Evolutionary conservation across 2,329 filamentous ascomycete genomes (phyloP), one percentile per base, ranked within the genome.

Genomic region (Knufia petricola): DNA sequence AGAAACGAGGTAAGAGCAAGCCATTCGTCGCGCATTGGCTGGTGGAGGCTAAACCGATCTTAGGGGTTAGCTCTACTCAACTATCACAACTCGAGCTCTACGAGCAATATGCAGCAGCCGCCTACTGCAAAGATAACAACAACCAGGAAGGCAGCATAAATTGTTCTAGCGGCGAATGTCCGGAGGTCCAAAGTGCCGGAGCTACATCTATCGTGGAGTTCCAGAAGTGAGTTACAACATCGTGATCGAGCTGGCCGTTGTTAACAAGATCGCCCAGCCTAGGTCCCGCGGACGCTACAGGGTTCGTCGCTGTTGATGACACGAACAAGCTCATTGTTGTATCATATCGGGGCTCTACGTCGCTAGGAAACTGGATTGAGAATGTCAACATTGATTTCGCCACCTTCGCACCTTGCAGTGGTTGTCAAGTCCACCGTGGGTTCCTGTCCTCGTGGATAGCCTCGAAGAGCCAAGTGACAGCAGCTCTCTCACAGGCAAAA

Each of bases 31-130:
- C n/a, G 24, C 13, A 9, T 7, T 3, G 24, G 15, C 12, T 12
- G 6, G 8, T 4, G 8, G 21, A 7, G 7, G 13, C 44, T 47
- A 12, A 47, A 32, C 4, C 7, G 21, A 9, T 15, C 17, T 10
- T 12, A 38, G 34, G 10, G 4, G 13, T 47, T 17, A 38, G 19
- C 44, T 17, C 30, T 9, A 38, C 44, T n/a, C 21, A 70, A 8
- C 60, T 74, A 31, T 57, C 62, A 13, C 60, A 70, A 36, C 61
- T 77, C 6, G 61, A 63, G 2, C 63, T 75, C 53, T 74, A 71
- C 58, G 68, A 70, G 34, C 69, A 77, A 50, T 78, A 74, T 58
- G 66, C 73, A 2, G 74, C 73, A 2, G 74, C 75, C 2, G 65
- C 73, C 17, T 77, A 77, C 59, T 77, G 75, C 58, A 56, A 65